Base-by-base conservation (phyloP, 495 filamentous ascomycete species). In the Bacidia rubella region DNA sequence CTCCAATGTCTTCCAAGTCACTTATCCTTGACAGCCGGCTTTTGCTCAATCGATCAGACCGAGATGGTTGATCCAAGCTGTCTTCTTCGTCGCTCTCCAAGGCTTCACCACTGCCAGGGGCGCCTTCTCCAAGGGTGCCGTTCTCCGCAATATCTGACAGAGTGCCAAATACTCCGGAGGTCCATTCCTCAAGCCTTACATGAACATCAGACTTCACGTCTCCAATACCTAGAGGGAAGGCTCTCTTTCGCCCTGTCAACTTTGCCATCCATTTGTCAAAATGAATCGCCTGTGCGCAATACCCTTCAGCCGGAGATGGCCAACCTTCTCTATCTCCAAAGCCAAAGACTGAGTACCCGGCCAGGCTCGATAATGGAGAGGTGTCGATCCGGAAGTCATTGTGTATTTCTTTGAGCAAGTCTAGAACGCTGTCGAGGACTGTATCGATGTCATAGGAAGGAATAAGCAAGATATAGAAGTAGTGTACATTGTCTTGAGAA, bases 301-400 rank as follows among this genome's bases (percentile, higher is more conserved):
- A 97, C 0, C 90, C 90, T 57, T 93, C 86, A 51, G 84, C 81
- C 60, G 90, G 87, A 0, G 82, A 86, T 1, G 87, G 85, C 90
- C 90, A 97, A 42, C 83, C 87, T 62, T 90, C 85, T 51, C 77
- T 78, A 63, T 97, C 90, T 19, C 90, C 90, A 58, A 95, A 82
- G 0, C 90, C 90, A 71, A 96, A 96, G 1, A 97, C 90, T 0
- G 84, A 85, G 60, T 93, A 97, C 11, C 90, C 90, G 2, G 87
- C 70, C 38, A 96, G 66, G 10, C 68, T 68, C 0, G 82, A 81
- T 40, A 97, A 65, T 0, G 92, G 83, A 1, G 85, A 82, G 0
- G 88, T 95, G 63, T 95, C 88, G 54, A 97, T 92, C 19, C 90
- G 81, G 68, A 96, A 96, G 65, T 97, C 90, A 67, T 96, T 75